phyloP scores from a whole-genome alignment of 2,329 filamentous ascomycete genomes.

The Erysiphe pisi region DNA sequence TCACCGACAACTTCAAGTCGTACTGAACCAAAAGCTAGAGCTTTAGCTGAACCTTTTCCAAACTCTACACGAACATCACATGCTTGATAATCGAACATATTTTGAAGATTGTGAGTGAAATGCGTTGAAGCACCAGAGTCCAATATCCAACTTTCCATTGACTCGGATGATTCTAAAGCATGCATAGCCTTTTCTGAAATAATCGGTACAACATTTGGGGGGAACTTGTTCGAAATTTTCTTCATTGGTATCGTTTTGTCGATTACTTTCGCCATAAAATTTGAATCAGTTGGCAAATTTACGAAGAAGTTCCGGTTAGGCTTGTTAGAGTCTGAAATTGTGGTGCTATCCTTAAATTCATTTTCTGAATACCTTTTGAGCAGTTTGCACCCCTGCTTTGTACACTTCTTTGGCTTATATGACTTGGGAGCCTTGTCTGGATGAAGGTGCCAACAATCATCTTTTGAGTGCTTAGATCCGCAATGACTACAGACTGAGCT shows the following conservation, averaged over 20 bases:
- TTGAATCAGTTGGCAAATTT: too few species aligned
- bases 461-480: background rate
- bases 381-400: too few species aligned
- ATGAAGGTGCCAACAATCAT: background rate
- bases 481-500: slow-evolving; percentile 7
- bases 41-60: slow-evolving; percentile 25
- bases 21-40: background rate
- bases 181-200: slow-evolving; percentile 1
- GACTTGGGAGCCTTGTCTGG: background rate
- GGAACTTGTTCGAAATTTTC: too few species aligned
- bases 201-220: too few species aligned
- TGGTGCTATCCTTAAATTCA: too few species aligned
- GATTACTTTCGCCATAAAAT: too few species aligned
- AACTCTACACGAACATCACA: slow-evolving; percentile 21
- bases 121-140: slow-evolving; percentile 22
- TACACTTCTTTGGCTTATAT: background rate
- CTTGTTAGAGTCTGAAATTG: too few species aligned
- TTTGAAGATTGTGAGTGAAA: slow-evolving; percentile 14
- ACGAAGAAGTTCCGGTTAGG: too few species aligned
- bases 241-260: too few species aligned
- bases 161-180: background rate
- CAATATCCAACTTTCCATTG: slow-evolving; percentile 20
- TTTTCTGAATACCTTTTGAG: background rate
- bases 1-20: slow-evolving; percentile 17
- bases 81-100: slow-evolving; percentile 23